A percentile compares a stretch with the other conserved stretches of the same genome.
Conservation (phyloP, 495 filamentous ascomycete species). For the Lepidopterella palustris region DNA sequence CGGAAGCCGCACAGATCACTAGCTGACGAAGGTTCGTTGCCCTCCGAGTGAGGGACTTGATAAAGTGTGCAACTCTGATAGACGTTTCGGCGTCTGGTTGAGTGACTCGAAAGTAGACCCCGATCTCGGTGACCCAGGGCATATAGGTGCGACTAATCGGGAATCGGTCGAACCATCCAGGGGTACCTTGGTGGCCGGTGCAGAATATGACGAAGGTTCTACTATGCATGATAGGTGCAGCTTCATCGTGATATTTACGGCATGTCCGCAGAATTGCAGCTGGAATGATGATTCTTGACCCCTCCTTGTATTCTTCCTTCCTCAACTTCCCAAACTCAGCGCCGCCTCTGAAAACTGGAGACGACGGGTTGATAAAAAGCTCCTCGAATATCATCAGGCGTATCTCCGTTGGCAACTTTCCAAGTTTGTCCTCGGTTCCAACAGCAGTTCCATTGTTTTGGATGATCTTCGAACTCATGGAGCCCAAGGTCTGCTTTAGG, state of each 20-base stretch:
- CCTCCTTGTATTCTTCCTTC: slow-evolving; percentile 7
- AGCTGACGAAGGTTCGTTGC: slow-evolving; percentile 12
- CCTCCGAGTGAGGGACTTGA: neutral
- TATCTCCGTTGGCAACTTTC: slow-evolving; percentile 14
- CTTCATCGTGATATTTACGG: slow-evolving; percentile 17
- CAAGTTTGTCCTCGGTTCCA: neutral
- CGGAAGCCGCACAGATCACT: slow-evolving; percentile 7
- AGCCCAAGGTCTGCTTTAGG: neutral
- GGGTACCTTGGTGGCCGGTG: slow-evolving; percentile 5
- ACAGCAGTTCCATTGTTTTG: neutral
- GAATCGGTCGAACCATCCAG: slow-evolving; percentile 11
- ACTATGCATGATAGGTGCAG: slow-evolving; percentile 10
- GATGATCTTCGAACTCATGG: neutral
- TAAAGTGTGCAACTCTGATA: slow-evolving; percentile 8
- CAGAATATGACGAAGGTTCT: slow-evolving; percentile 13
- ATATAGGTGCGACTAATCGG: slow-evolving; percentile 9
- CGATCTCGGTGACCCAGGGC: slow-evolving; percentile 9
- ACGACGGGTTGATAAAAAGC: neutral
- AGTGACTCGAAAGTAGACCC: slow-evolving; percentile 14
- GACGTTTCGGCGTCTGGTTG: neutral
- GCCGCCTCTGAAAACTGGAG: slow-evolving; percentile 10
- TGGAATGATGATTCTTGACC: neutral
- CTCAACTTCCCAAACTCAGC: slow-evolving; percentile 5
- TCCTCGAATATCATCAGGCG: slow-evolving; percentile 21
- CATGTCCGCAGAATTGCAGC: slow-evolving; percentile 17